Evolutionary conservation across 345 rosid genomes (phyloP), one percentile per base, ranked within the genome.

Genomic region (Geranium rotundifolium): DNA sequence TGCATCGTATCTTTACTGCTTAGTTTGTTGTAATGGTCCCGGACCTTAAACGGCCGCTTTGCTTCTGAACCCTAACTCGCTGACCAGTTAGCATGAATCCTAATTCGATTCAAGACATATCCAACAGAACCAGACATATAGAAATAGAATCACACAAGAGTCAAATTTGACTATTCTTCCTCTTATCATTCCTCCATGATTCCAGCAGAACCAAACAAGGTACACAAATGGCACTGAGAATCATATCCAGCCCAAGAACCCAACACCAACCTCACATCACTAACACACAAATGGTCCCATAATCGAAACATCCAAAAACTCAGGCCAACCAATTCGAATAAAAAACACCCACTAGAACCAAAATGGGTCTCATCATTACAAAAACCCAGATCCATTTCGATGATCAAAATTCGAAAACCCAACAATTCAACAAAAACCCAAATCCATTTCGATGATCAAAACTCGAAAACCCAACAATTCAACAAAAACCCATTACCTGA

Each of bases 401-500:
- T 31, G 37, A 2, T 31, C 4, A 31, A 12, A 41, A 52, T 41
- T 17, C 19, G 30, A 52, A 14, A 10, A 41, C 16, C 65, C 19
- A 31, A 2, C 37, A 3, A 20, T 14, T 16, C 14, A 52, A 63
- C 10, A 13, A 41, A 41, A 41, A 2, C 17, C n/a, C 27, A 23
- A 19, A 56, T 20, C 52, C 27, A 41, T 30, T 34, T 17, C 13
- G 46, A 16, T 4, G 41, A 18, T 62, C 29, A 46, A 60, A 58
- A 30, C n/a, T 46, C 0, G 7, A 46, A 29, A 15, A 7, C 4
- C 14, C 1, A 9, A 6, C 10, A 23, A 46, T 46, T 46, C 15
- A 14, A 12, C 15, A 34, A 34, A 14, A 46, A 46, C 19, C 58
- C 27, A 63, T 64, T 64, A 81, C 91, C 97, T 49, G 84, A 76